Evolutionary conservation across 1,284 basidiomycete genomes (phyloP), one percentile per base, ranked within the genome.

Genomic region (Ustilago cynodontis): DNA sequence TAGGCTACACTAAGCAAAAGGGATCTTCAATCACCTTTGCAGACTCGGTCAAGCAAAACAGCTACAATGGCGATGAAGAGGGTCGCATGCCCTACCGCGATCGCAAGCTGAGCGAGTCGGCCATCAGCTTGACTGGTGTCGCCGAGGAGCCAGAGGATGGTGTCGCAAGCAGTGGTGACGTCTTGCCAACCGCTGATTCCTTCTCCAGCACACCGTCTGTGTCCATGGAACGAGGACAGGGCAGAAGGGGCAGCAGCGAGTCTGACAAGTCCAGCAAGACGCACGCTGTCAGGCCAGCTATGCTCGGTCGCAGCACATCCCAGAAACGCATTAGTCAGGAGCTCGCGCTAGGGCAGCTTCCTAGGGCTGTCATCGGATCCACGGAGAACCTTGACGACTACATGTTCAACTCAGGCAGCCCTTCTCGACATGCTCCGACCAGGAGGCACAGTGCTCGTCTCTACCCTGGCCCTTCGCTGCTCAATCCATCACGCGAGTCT

Each of bases 21-120:
- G 41, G 59, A 14, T 58, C 77, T 2, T 76, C 77, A 26, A 77
- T 82, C 65, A 77, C 77, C 1, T 80, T 82, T 41, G 78, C 79
- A 13, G 77, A 80, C 28, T 65, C 70, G n/a, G 77, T 74, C 52
- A 71, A 73, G 47, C 59, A 64, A 39, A 53, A 54, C 18, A 73
- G 77, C 71, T 66, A 63, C 54, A 69, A 54, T 37, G 56, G 60
- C n/a, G 79, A 77, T 39, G 79, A 77, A 16, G 78, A 80, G 24
- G 49, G 53, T 26, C 71, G 78, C 16, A 65, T 78, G 61, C 78
- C 76, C 2, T 82, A 82, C 45, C 75, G 81, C 14, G 81, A 82
- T 50, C 75, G 81, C 45, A 81, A 81, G 55, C 37, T 77, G 16
- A 82, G 81, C 71, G 81, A 82, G 54, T 82, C 81, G 10, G 81